Base-by-base conservation (phyloP, 1,284 basidiomycete species). In the Erythrobasidium hasegawianum region DNA sequence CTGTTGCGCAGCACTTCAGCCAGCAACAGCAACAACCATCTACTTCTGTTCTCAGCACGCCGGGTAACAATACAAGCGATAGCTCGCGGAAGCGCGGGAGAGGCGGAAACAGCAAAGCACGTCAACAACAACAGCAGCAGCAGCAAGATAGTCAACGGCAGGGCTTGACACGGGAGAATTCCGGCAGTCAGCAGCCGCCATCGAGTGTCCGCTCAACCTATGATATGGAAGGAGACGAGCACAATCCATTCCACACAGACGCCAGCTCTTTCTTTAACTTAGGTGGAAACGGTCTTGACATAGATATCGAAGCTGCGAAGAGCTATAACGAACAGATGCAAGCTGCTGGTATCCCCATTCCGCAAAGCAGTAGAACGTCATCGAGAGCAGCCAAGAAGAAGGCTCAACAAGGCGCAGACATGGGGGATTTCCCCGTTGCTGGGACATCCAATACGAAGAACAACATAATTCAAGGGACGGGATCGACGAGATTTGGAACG, bases 101-200 rank as follows among this genome's bases (percentile, higher is more conserved):
- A 9, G 20, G 50, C 7, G 26, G 50, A 22, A 20, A 53, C 8
- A 29, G 50, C 50, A 53, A 53, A 16, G 45, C n/a, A 24, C 45
- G 45, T 33, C 45, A 47, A 8, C 45, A 47, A 8, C 45, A 18
- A n/a, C n/a, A n/a, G 45, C 45, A 47, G 45, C n/a, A n/a, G 45
- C 45, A 47, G 45, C 45, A 47, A 16, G n/a, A 47, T 8, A n/a
- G 16, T 47, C 45, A 47, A n/a, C 22, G 45, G 45, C n/a, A 53
- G 26, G 50, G 50, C 18, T 24, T 47, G 20, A 22, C 50, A 26
- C n/a, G 50, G 20, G 14, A 16, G n/a, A 53, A 24, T 53, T 16
- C 20, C 22, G 50, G 50, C 50, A 53, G 43, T 24, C 16, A 47
- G 43, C 43, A 24, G 14, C 7, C 43, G 16, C 33, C 33, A 11